Conservation (phyloP, 192 early-diverging fungal species). For the Mortierella alpina region DNA sequence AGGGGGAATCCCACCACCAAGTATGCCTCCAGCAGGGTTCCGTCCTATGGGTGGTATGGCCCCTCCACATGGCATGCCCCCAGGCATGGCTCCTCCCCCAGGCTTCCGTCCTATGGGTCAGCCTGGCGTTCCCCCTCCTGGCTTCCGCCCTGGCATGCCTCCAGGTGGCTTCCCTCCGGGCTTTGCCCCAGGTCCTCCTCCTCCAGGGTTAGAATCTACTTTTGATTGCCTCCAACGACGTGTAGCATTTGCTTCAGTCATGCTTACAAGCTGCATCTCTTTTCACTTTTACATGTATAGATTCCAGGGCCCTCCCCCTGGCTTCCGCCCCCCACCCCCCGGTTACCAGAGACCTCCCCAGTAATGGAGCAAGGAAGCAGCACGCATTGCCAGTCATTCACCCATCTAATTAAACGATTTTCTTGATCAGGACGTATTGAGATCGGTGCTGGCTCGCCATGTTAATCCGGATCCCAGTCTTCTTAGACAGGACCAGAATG, state of each 20-base stretch:
- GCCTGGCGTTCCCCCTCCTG: conserved; percentile 67
- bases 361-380: neutral
- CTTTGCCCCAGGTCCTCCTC: conserved; percentile 55
- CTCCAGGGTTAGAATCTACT: conserved; percentile 35
- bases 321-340: conserved; percentile 46
- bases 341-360: conserved; percentile 47
- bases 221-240: neutral
- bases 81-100: conserved; percentile 62
- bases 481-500: conserved; percentile 13
- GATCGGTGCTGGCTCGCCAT: neutral
- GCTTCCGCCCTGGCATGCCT: conserved; percentile 61
- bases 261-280: neutral
- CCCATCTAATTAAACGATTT: neutral
- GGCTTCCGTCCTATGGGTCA: conserved; percentile 64
- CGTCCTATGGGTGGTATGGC: conserved; percentile 52
- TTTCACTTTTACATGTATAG: neutral
- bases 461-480: too few relatives aligned
- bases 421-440: neutral
- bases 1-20: conserved; percentile 66
- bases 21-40: conserved; percentile 66
- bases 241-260: neutral
- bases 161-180: conserved; percentile 59
- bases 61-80: conserved; percentile 37
- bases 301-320: conserved; percentile 40
- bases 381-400: neutral